These are phyloP conservation scores for Apophysomyces elegans DNA, from an alignment of 371 early-diverging fungal species.

Conservation along the genomic window DNA sequence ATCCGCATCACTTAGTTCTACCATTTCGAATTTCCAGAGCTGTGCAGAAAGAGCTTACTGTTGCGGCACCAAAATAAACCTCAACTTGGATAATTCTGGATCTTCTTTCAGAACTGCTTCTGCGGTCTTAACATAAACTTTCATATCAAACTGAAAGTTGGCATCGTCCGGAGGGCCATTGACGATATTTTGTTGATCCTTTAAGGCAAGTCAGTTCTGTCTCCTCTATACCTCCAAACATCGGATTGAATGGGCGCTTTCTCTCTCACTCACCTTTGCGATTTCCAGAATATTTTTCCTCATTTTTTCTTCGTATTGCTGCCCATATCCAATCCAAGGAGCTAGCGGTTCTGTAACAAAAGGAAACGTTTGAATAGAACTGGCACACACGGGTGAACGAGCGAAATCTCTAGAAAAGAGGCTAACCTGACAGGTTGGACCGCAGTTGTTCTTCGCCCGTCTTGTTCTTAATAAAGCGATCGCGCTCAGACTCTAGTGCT, in stretches of 20 bases:
- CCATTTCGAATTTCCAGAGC: background rate
- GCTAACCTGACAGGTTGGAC: conserved; percentile 14
- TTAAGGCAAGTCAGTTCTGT: background rate
- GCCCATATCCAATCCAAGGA: conserved; percentile 63
- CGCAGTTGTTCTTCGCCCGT: conserved; percentile 14
- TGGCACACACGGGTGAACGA: too few relatives aligned
- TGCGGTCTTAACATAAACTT: conserved; percentile 61
- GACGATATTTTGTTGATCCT: conserved; percentile 74
- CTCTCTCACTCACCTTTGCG: conserved; percentile 45
- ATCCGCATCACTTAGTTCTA: background rate
- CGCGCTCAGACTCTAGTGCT: conserved; percentile 42
- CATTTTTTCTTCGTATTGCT: conserved; percentile 55
- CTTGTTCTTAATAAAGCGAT: conserved; percentile 37
- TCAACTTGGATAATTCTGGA: conserved; percentile 58
- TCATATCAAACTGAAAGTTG: conserved; percentile 67
- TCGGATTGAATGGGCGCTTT: too few relatives aligned
- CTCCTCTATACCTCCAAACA: too few relatives aligned
- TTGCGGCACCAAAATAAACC: conserved; percentile 71
- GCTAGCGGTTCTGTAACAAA: conserved; percentile 51
- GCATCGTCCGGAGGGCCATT: conserved; percentile 71
- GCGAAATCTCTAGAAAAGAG: too few relatives aligned
- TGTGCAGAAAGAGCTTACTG: conserved; percentile 41
- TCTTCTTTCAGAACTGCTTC: conserved; percentile 65
- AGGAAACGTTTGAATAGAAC: background rate
- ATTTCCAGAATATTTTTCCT: conserved; percentile 60